Evolutionary conservation across 1,284 basidiomycete species (phyloP), one percentile per base, ranked within the genome.

Genomic region (Melampsora abietis-canadensis): DNA sequence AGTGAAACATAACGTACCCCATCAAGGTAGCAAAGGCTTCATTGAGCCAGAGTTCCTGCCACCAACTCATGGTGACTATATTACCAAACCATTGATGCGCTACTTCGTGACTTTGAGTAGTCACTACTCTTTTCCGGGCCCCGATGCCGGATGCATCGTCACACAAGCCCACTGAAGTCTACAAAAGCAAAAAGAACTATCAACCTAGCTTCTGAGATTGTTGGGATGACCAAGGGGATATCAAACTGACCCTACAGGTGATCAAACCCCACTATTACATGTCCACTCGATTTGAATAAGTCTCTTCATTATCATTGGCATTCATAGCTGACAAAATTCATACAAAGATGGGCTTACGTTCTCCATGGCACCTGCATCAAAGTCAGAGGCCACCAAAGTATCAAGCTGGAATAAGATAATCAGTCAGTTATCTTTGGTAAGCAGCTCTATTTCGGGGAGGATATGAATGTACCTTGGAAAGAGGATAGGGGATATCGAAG

Each of bases 331-430:
- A 44, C 10, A 14, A 15, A 44, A 14, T 3, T 44, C 40, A 44
- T 44, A n/a, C 6, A 60, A 34, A 17, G 14, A 64, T 14, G 19
- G 12, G 77, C 80, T 80, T 78, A 82, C 80, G 82, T 96, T 96
- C 84, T 97, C 93, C 93, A 94, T 95, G 2, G 92, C 93, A 68
- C 91, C 92, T 44, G 90, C 89, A 81, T 95, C 93, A 78, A 95
- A 95, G 82, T 95, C 92, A 76, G 76, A 74, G 24, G 80, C 81
- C 51, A 81, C 84, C 15, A 94, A 85, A 0, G 92, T 94, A 81
- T 96, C 93, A 63, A 95, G 86, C 84, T 72, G 44, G 27, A n/a
- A 17, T n/a, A 51, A 27, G 15, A 59, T 51, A 27, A 19, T 65
- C 40, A 24, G 37, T 31, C 17, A 31, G 19, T 54, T 37, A 21